Evolutionary conservation across 2,329 filamentous ascomycete genomes (phyloP).

Genomic region (Colletotrichum siamense): DNA sequence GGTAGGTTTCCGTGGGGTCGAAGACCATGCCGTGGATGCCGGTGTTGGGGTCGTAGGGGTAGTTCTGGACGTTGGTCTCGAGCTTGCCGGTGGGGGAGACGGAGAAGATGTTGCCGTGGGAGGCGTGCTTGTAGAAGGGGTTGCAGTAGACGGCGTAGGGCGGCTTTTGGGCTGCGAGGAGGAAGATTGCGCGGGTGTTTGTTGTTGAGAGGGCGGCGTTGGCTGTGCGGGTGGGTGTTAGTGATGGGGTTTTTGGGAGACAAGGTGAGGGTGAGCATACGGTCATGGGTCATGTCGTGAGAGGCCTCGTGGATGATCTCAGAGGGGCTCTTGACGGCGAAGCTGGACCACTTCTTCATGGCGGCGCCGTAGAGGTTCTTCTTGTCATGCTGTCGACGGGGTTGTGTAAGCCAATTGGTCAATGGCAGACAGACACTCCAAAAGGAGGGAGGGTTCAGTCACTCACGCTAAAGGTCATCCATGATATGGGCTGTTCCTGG

Average conservation of each 20-base stretch:
- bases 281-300: constrained; percentile 77
- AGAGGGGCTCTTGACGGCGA: constrained; percentile 75
- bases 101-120: constrained; percentile 79
- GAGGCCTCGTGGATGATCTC: constrained; percentile 79
- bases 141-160: constrained; percentile 88
- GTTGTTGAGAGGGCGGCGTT: constrained; percentile 72
- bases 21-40: constrained; percentile 87
- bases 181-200: constrained; percentile 89
- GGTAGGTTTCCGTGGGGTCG: constrained; percentile 73
- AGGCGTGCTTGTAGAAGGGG: constrained; percentile 87
- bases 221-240: constrained; percentile 47
- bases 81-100: constrained; percentile 64
- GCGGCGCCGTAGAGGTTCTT: constrained; percentile 89
- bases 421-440: neutral
- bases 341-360: constrained; percentile 94
- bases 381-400: constrained; percentile 68
- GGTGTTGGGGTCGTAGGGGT: constrained; percentile 71
- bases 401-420: constrained; percentile 23
- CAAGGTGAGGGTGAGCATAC: constrained; percentile 49
- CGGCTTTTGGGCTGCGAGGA: constrained; percentile 77
- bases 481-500: constrained; percentile 85
- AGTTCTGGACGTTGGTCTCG: constrained; percentile 72
- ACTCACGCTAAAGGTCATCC: constrained; percentile 88
- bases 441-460: neutral
- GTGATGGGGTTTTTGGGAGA: neutral